Conservation (phyloP, 1,284 basidiomycete genomes). For the Wolfiporia cocos region DNA sequence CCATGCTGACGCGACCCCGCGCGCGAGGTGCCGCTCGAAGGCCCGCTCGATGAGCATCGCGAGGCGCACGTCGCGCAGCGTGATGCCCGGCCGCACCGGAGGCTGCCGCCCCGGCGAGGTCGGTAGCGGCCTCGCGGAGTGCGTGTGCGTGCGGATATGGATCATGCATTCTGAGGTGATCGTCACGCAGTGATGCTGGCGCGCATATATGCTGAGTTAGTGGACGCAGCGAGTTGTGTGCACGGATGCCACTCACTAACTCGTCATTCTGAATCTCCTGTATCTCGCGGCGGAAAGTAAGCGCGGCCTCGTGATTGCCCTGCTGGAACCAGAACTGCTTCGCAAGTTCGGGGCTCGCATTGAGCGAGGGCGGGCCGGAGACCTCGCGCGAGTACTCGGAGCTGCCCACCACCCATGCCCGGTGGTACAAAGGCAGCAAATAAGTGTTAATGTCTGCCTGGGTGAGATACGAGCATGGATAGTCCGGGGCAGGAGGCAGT, state of each 20-base stretch:
- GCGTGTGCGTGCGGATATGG: slow-evolving; percentile 17
- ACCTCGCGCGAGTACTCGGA: slow-evolving; percentile 6
- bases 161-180: background rate
- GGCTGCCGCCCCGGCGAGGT: background rate
- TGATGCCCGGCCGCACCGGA: slow-evolving; percentile 33
- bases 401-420: slow-evolving; percentile 27
- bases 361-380: background rate
- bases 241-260: no score
- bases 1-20: background rate
- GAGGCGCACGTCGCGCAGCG: slow-evolving; percentile 47
- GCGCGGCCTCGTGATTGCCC: slow-evolving; percentile 18
- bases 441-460: slow-evolving; percentile 26
- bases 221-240: no score
- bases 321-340: slow-evolving; percentile 24
- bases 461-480: slow-evolving; percentile 18
- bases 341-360: slow-evolving; percentile 10
- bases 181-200: slow-evolving; percentile 9
- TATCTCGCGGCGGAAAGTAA: slow-evolving; percentile 25
- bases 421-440: slow-evolving; percentile 26
- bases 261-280: slow-evolving; percentile 23
- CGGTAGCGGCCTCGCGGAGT: slow-evolving; percentile 24
- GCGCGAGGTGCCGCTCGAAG: background rate
- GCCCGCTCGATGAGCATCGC: slow-evolving; percentile 24
- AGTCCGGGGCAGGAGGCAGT: slow-evolving; percentile 14
- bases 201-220: background rate